Conservation (phyloP, 2,329 filamentous ascomycete species). For the Moelleriella libera region DNA sequence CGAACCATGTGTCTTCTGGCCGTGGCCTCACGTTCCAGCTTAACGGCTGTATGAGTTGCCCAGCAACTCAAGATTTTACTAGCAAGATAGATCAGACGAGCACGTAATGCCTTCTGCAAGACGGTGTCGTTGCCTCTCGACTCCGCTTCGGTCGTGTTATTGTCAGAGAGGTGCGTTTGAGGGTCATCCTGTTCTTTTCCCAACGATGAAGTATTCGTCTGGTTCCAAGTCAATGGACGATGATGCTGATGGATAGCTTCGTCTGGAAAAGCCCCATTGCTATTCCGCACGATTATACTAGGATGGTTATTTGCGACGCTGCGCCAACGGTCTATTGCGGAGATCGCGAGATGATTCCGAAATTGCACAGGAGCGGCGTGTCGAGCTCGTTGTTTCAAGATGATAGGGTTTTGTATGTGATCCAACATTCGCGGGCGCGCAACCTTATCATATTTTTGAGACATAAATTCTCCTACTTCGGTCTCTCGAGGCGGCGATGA, state of each 20-base stretch:
- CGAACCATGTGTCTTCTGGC: slow-evolving; percentile 59
- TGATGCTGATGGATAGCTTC: no score
- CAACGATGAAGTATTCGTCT: no score
- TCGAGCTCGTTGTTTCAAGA: not conserved
- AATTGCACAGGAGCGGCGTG: not conserved
- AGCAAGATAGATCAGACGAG: slow-evolving; percentile 48
- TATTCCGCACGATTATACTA: not conserved
- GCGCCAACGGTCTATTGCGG: slow-evolving; percentile 10
- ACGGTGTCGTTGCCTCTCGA: slow-evolving; percentile 7
- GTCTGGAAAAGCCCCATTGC: no score
- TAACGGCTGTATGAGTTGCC: slow-evolving; percentile 49
- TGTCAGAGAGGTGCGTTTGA: not conserved
- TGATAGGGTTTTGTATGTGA: no score
- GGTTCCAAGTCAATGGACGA: no score
- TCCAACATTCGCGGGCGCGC: no score
- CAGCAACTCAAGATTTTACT: slow-evolving; percentile 34
- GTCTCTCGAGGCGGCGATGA: no score
- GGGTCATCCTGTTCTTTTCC: no score
- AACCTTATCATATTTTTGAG: no score
- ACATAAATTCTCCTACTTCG: no score
- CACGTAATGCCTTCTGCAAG: slow-evolving; percentile 41
- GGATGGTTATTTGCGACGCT: not conserved
- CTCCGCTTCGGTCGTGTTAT: not conserved
- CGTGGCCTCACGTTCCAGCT: slow-evolving; percentile 49
- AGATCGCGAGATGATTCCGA: slow-evolving; percentile 4